Percentiles rank a stretch among this genome's conserved stretches.
Conservation (phyloP, 345 rosid genomes). For the Sonneratia alba region DNA sequence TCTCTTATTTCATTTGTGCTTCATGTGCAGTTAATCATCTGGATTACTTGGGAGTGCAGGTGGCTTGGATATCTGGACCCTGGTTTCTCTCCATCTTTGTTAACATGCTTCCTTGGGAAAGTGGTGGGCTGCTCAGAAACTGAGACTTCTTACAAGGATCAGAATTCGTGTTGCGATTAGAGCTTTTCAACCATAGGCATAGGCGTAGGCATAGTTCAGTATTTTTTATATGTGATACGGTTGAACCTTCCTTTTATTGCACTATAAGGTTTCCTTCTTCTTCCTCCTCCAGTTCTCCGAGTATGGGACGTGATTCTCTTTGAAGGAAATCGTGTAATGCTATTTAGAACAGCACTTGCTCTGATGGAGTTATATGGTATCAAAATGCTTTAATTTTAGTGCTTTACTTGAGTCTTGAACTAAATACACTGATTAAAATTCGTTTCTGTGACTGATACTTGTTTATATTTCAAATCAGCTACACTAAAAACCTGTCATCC, state of each 20-base stretch:
- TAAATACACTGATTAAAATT: not conserved
- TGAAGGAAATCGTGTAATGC: conserved; percentile 93
- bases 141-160: not conserved
- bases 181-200: not conserved
- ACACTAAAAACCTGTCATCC: conserved; percentile 3
- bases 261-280: conserved; percentile 9
- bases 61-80: conserved; percentile 89
- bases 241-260: conserved; percentile 1
- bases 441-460: not conserved
- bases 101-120: conserved; percentile 97
- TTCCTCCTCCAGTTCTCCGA: conserved; percentile 58
- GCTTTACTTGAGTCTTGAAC: not conserved
- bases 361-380: conserved; percentile 87
- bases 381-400: conserved; percentile 2
- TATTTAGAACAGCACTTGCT: conserved; percentile 91
- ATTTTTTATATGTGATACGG: not conserved
- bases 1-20: conserved; percentile 35
- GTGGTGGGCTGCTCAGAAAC: conserved; percentile 41
- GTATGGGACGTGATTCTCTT: conserved; percentile 94
- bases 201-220: not conserved
- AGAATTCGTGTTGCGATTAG: not conserved
- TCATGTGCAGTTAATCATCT: conserved; percentile 96
- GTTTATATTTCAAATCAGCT: not conserved
- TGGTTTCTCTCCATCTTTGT: conserved; percentile 97
- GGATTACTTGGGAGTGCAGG: conserved; percentile 99